Conservation (phyloP, 768 basidiomycete species). For the Tulasnella sp. region DNA sequence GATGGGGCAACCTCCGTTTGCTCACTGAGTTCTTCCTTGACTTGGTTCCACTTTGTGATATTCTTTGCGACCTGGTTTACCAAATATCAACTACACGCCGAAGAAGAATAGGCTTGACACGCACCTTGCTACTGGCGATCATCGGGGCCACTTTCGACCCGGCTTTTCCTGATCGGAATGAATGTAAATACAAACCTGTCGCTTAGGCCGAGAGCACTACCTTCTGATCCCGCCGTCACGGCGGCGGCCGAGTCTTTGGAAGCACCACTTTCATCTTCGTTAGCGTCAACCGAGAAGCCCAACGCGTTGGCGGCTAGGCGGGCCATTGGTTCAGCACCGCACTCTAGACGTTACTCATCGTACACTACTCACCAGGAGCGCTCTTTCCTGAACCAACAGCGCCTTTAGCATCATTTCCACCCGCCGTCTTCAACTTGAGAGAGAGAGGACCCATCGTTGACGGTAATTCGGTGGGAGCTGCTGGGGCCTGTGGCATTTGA, state of each 20-base stretch:
- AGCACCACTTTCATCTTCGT: background rate
- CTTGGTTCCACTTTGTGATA: conserved; percentile 95
- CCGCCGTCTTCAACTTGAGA: conserved; percentile 13
- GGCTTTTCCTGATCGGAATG: background rate
- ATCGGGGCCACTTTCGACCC: conserved; percentile 49
- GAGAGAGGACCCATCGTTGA: conserved; percentile 10
- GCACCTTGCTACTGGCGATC: conserved; percentile 75
- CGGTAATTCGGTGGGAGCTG: conserved; percentile 11
- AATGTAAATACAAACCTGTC: background rate
- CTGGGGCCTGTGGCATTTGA: background rate
- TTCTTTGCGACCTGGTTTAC: conserved; percentile 61
- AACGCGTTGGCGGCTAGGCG: background rate
- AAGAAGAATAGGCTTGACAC: conserved; percentile 12
- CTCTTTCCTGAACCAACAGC: background rate
- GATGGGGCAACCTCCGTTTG: conserved; percentile 25
- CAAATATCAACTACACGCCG: background rate
- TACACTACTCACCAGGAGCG: background rate
- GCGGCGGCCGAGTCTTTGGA: background rate
- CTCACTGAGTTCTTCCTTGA: conserved; percentile 72
- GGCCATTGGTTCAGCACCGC: background rate
- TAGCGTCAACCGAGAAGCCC: background rate
- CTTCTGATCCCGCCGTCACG: background rate
- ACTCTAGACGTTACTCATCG: no score
- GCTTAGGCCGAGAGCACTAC: background rate
- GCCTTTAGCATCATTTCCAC: background rate